Evolutionary conservation across 2,329 filamentous ascomycete species (phyloP).

Genomic region (Sphaerostilbella broomeana): DNA sequence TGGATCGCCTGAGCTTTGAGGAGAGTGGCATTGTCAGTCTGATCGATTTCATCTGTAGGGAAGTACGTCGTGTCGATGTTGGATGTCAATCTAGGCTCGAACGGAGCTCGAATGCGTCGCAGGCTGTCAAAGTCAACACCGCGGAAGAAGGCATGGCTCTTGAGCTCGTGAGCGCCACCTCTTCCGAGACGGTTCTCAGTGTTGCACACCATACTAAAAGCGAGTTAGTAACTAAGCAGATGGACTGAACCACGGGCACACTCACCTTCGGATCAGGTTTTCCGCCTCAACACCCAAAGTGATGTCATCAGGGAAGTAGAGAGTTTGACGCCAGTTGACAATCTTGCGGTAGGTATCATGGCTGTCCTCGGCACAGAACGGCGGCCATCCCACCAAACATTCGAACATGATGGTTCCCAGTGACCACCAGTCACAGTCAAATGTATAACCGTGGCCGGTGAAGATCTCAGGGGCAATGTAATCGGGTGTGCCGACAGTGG

Average conservation of each 20-base stretch:
- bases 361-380: conserved; percentile 95
- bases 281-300: conserved; percentile 83
- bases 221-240: not conserved
- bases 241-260: conserved; percentile 11
- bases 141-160: conserved; percentile 90
- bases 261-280: conserved; percentile 82
- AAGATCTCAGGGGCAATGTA: conserved; percentile 99
- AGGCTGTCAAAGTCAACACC: conserved; percentile 93
- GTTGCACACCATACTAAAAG: conserved; percentile 78
- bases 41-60: conserved; percentile 96
- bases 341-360: conserved; percentile 99
- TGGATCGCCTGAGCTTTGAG: conserved; percentile 77
- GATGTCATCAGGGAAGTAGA: conserved; percentile 96
- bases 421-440: conserved; percentile 98
- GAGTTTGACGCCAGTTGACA: conserved; percentile 91
- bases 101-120: conserved; percentile 87
- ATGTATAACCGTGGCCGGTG: conserved; percentile 90
- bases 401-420: conserved; percentile 99
- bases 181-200: conserved; percentile 85
- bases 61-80: conserved; percentile 98
- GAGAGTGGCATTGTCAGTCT: conserved; percentile 85
- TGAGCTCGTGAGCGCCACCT: conserved; percentile 84
- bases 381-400: conserved; percentile 96
- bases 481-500: conserved; percentile 94
- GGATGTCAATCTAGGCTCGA: conserved; percentile 87